Percentiles rank a stretch among this genome's conserved stretches.
Conservation (phyloP, 371 early-diverging fungal species). For the Mortierella sp. region DNA sequence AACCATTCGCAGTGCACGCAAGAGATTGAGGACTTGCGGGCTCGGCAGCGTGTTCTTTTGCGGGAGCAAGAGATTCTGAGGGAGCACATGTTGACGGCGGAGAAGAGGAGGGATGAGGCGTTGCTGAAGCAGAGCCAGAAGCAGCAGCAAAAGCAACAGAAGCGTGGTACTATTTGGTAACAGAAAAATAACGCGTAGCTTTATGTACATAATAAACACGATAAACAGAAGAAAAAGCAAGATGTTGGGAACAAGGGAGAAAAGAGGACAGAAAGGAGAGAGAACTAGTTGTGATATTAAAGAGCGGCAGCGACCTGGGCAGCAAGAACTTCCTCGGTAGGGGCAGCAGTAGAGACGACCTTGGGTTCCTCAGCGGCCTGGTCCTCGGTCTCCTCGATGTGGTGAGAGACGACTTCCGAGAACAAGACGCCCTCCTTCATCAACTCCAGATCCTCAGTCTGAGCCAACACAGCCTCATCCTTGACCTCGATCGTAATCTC, state of each 20-base stretch:
- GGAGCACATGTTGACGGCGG: not conserved
- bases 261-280: not conserved
- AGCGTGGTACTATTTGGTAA: not conserved
- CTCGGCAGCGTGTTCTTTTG: not conserved
- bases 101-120: not conserved
- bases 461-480: conserved; percentile 13
- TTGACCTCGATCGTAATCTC: not conserved
- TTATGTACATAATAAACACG: conserved; percentile 5
- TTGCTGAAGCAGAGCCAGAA: not conserved
- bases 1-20: not conserved
- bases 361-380: not conserved
- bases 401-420: conserved; percentile 24
- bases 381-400: conserved; percentile 9
- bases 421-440: conserved; percentile 37
- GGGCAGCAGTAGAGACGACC: not conserved
- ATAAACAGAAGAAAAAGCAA: not conserved
- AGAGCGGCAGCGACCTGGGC: conserved; percentile 23
- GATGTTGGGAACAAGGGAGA: not conserved
- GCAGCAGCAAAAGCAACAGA: not conserved
- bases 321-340: not conserved
- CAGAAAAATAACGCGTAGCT: not conserved
- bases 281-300: not conserved
- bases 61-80: not conserved
- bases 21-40: not conserved
- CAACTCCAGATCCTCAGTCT: conserved; percentile 23